Conservation (phyloP, 345 rosid genomes). For the Moricandia moricandioides region DNA sequence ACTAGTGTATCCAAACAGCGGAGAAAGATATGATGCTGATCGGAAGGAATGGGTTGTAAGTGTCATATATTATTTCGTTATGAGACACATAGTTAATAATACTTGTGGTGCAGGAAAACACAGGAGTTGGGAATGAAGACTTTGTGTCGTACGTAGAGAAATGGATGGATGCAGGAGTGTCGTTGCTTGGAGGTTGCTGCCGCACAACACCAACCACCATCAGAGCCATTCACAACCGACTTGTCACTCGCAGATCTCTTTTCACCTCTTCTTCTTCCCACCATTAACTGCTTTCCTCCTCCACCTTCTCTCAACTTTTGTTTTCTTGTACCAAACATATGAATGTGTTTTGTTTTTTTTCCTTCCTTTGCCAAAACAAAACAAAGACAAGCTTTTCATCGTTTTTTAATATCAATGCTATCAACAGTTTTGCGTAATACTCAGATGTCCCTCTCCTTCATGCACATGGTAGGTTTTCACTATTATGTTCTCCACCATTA, state of each 20-base stretch:
- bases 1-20: slow-evolving; percentile 76
- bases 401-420: background rate
- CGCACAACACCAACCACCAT: slow-evolving; percentile 69
- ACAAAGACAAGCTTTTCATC: background rate
- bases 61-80: slow-evolving; percentile 13
- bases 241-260: slow-evolving; percentile 40
- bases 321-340: background rate
- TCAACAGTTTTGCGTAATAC: background rate
- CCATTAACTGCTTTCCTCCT: background rate
- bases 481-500: no score
- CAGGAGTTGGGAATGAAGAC: slow-evolving; percentile 68
- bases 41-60: slow-evolving; percentile 80
- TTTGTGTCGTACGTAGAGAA: slow-evolving; percentile 63
- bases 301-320: background rate
- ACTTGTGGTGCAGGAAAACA: slow-evolving; percentile 50
- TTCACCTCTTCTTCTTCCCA: background rate
- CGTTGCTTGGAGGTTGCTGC: slow-evolving; percentile 70
- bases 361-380: background rate
- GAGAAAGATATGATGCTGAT: slow-evolving; percentile 67
- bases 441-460: no score
- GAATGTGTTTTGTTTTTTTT: background rate
- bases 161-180: slow-evolving; percentile 70
- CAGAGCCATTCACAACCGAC: slow-evolving; percentile 51
- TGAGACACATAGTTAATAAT: background rate
- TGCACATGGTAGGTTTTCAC: no score